Evolutionary conservation across 2,329 filamentous ascomycete genomes (phyloP), one percentile per base, ranked within the genome.

Genomic region (Phyllosticta citriasiana): DNA sequence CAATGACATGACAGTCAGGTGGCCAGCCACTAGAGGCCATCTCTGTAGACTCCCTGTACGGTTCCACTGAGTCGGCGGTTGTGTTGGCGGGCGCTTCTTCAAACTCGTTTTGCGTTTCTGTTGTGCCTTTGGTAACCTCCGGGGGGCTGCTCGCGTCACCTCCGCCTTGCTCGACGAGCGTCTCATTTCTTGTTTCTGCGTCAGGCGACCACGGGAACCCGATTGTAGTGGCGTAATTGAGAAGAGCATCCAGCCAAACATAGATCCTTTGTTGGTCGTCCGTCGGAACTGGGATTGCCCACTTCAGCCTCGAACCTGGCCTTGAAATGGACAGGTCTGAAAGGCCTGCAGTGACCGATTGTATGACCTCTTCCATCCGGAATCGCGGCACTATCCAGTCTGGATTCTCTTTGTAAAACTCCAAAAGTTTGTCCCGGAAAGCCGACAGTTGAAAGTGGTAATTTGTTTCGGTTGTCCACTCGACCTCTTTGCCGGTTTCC

Each of bases 161-260:
- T 3, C 81, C 77, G 1, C 85, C 85, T 16, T 16, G 33, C 10
- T 40, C 33, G 4, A 40, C 40, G n/a, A 16, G 40, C 14, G 40
- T 6, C 40, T 4, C 40, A 5, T 47, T 47, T 47, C 16, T 3
- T 5, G 14, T n/a, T n/a, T 47, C 40, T n/a, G n/a, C 2, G n/a
- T 47, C 40, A 0, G 88, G 86, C 0, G 84, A 76, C 84, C 88
- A 91, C 35, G 91, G 91, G 70, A 95, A 97, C 14, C 93, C 91
- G 1, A 91, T 84, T 64, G 87, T 90, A 16, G 92, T 96, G 57
- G 94, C 77, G 72, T 99, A 99, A 74, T 97, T 99, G 68, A 97
- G 82, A 30, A 99, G 82, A 1, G 94, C 94, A 75, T 99, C 95
- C 0, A 99, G 82, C 94, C 94, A 99, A 33, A 99, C 95, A 70